These are phyloP conservation scores for Hortaea werneckii DNA, from an alignment of 2,329 filamentous ascomycete species.

Conservation along the genomic window DNA sequence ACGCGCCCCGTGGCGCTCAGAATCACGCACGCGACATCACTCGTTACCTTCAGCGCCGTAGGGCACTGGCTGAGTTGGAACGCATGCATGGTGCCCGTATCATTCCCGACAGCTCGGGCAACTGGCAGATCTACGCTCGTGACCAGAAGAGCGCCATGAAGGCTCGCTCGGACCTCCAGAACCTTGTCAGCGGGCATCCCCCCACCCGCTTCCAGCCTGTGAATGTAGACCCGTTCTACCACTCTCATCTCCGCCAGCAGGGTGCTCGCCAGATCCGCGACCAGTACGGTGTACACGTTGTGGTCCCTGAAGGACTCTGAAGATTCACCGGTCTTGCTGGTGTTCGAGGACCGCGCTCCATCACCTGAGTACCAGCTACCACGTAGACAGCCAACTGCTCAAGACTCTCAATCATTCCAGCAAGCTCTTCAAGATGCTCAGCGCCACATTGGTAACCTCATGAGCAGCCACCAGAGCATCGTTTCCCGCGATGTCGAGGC, in stretches of 20 bases:
- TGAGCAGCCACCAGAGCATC: conserved; percentile 47
- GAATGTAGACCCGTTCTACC: conserved; percentile 67
- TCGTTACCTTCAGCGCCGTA: conserved; percentile 72
- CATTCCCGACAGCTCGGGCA: conserved; percentile 60
- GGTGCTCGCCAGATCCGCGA: conserved; percentile 54
- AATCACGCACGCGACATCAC: conserved; percentile 77
- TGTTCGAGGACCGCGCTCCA: conserved; percentile 58
- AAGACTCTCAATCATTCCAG: conserved; percentile 47
- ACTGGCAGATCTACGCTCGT: conserved; percentile 81
- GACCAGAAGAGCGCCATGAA: conserved; percentile 75
- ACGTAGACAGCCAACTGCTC: conserved; percentile 43
- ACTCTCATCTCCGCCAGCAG: conserved; percentile 58
- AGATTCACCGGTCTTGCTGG: conserved; percentile 53
- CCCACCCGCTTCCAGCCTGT: conserved; percentile 60
- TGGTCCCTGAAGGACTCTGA: conserved; percentile 57
- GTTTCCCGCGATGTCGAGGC: conserved; percentile 44
- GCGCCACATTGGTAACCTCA: conserved; percentile 42
- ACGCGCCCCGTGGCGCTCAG: conserved; percentile 60
- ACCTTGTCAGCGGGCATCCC: conserved; percentile 63
- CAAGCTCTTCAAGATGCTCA: conserved; percentile 49
- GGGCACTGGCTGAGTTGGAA: conserved; percentile 75
- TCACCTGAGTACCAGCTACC: conserved; percentile 45
- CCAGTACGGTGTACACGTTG: conserved; percentile 61
- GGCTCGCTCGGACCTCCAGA: conserved; percentile 64
- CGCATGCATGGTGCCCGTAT: conserved; percentile 75